Evolutionary conservation across 352 stramenopile genomes (phyloP), one percentile per base, ranked within the genome.

Genomic region (Phytopythium chamaehyphon): DNA sequence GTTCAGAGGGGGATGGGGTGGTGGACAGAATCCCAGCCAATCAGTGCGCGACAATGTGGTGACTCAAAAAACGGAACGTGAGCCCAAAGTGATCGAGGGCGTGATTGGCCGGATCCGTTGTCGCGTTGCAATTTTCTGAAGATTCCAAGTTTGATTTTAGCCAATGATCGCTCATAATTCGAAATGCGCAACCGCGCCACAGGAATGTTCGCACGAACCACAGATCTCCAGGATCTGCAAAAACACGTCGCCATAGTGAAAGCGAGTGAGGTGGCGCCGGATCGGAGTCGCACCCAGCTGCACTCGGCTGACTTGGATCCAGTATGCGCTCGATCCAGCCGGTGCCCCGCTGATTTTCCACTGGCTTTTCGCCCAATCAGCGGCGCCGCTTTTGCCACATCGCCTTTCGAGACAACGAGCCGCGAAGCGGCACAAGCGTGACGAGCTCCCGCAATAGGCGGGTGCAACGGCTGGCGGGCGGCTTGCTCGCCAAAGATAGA

Each of bases 1-100:
- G 44, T 51, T 51, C 43, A 48, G 42, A 21, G 9, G 23, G 31
- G 45, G 18, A 42, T 37, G 44, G 44, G 24, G 6, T 50, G 9
- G 28, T 33, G 28, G 28, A 33, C 28, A 9, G 9, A n/a, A 37
- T 39, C 4, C 16, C 4, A n/a, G 7, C 47, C 47, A 53, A 53
- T 53, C 47, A 53, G 47, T 21, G 47, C 2, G 2, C 18, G 28
- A 16, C 7, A 23, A n/a, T 0, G 9, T n/a, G 4, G 12, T 43
- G 47, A 53, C 47, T 44, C 47, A 9, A 16, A 1, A 1, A 22
- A 16, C 8, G 6, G 5, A n/a, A 51, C 15, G 45, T 51, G 45
- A 42, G 19, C 24, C 8, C 26, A 12, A 40, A 23, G 18, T 11
- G 11, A 9, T 15, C 19, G 33, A 4, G 11, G 2, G 1, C 22